Conservation (phyloP, 1,284 basidiomycete species). For the Ustilago shanxiensis region DNA sequence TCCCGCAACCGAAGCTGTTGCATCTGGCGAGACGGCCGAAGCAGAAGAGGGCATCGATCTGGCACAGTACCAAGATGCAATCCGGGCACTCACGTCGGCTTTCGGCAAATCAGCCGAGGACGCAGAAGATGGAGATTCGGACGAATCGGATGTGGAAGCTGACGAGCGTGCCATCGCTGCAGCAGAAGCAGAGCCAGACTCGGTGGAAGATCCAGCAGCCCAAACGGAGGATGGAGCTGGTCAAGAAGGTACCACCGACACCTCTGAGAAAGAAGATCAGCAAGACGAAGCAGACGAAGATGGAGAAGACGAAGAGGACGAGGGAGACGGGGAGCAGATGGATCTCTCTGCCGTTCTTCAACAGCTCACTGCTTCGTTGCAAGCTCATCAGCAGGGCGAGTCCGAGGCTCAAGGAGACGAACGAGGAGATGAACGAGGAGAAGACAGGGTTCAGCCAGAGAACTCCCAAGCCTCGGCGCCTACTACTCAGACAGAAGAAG, state of each 20-base stretch:
- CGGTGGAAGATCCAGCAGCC: slow-evolving; percentile 18
- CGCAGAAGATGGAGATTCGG: slow-evolving; percentile 46
- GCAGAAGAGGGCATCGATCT: slow-evolving; percentile 56
- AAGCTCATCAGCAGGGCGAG: slow-evolving; percentile 32
- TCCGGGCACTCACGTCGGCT: slow-evolving; percentile 59
- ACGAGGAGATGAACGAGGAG: background rate
- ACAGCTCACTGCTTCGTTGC: slow-evolving; percentile 60
- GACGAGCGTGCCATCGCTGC: slow-evolving; percentile 62
- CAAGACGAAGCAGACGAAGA: slow-evolving; percentile 24
- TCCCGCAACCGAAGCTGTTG: background rate
- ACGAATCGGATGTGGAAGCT: slow-evolving; percentile 52
- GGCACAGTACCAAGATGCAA: slow-evolving; percentile 59
- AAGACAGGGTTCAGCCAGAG: slow-evolving; percentile 9
- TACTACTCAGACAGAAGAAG: background rate
- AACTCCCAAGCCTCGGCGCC: background rate
- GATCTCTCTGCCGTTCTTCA: slow-evolving; percentile 50
- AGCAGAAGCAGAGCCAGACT: slow-evolving; percentile 56
- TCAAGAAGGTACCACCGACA: background rate
- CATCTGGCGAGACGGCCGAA: slow-evolving; percentile 14
- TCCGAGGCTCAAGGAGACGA: slow-evolving; percentile 7
- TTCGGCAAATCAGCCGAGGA: slow-evolving; percentile 30
- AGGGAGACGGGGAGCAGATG: slow-evolving; percentile 42
- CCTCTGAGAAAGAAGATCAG: background rate
- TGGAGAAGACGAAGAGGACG: slow-evolving; percentile 19
- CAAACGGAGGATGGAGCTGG: background rate